Evolutionary conservation across 2,329 filamentous ascomycete species (phyloP), one percentile per base, ranked within the genome.

Genomic region (Fusarium sambucinum): DNA sequence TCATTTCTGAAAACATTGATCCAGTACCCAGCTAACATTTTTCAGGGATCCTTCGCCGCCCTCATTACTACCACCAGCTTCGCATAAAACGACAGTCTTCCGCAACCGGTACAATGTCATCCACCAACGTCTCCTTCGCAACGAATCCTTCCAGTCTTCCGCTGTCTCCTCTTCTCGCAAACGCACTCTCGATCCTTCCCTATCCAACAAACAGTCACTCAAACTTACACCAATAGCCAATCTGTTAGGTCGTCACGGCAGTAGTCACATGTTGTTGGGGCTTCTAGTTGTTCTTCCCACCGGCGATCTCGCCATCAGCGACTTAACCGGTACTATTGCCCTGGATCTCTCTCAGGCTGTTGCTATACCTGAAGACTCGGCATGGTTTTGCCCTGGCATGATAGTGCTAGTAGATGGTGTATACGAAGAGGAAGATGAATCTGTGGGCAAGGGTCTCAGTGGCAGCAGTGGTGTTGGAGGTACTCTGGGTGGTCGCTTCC

Each of bases 341-440:
- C 83, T 99, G 2, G 94, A 98, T 71, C 81, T 98, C 13, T 87
- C 89, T 21, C 91, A 95, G 74, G 93, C 95, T 0, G 89, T 90
- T 23, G 89, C 92, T 16, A 90, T 97, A 56, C 94, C 94, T 0
- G 90, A 93, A 63, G 90, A 95, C 75, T 93, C 92, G 25, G 91
- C 92, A 6, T 99, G 94, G 91, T 97, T 97, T 75, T 89, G 91
- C 7, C 94, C 96, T 0, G 96, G 96, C 5, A 98, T 98, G 94
- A 92, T 99, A 47, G 92, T 98, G 5, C 85, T 99, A 0, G 89
- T 97, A 1, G 96, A 99, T 74, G 96, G 96, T 9, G 89, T 95
- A n/a, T 99, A 99, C 75, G 94, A 97, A 77, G 96, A 98, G 77
- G 94, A 97, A 72, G 93, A 94, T 64, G 87, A 90, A 66, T 89